A percentile compares a stretch with the other conserved stretches of the same genome.
Conservation (phyloP, 2,329 filamentous ascomycete genomes). For the Aaosphaeria arxii region DNA sequence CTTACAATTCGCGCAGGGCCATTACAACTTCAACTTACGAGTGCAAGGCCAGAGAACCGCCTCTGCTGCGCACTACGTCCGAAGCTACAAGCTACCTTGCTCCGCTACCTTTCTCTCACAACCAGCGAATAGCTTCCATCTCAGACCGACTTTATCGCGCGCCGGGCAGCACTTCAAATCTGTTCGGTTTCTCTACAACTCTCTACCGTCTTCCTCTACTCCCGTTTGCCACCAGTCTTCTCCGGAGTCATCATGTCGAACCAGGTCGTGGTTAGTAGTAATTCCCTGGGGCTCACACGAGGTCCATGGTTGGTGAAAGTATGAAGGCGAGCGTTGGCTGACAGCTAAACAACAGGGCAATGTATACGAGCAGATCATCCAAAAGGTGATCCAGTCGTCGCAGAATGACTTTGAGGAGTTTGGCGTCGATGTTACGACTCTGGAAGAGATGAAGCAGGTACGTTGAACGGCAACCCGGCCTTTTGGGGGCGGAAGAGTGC, state of each 20-base stretch:
- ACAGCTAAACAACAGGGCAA: constrained; percentile 52
- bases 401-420: constrained; percentile 96
- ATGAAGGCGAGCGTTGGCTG: constrained; percentile 20
- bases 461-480: constrained; percentile 40
- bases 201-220: too few species aligned
- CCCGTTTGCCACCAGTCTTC: too few species aligned
- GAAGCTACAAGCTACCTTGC: too few species aligned
- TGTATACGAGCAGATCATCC: constrained; percentile 89
- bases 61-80: too few species aligned
- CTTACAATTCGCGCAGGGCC: constrained; percentile 21
- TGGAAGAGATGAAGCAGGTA: constrained; percentile 87
- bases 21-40: neutral
- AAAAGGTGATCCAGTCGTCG: constrained; percentile 63
- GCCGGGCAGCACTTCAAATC: too few species aligned
- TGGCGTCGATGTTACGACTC: constrained; percentile 80
- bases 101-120: too few species aligned
- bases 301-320: constrained; percentile 11
- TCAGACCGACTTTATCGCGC: too few species aligned
- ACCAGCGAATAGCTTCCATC: too few species aligned
- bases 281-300: constrained; percentile 9
- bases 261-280: constrained; percentile 36
- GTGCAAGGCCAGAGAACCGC: too few species aligned
- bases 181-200: too few species aligned
- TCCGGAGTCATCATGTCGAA: constrained; percentile 33
- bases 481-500: neutral